Base-by-base conservation (phyloP, 2,329 filamentous ascomycete genomes). In the Penicillium italicum region DNA sequence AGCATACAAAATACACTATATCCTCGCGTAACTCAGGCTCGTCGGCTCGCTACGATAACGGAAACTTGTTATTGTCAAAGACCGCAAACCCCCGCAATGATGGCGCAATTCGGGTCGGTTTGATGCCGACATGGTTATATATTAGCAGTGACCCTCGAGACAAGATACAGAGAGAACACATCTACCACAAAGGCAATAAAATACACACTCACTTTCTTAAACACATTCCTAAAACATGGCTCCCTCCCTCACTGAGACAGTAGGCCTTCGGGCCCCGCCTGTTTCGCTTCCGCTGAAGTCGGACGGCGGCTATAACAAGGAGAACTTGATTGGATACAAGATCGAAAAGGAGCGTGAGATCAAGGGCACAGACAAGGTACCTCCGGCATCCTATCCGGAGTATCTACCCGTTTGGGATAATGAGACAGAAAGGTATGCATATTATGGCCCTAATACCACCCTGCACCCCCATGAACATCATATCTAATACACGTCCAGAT, bases 321-420 rank as follows among this genome's bases (percentile, higher is more conserved):
- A 74, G 57, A 69, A 69, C 43, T 42, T 70, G 40, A 66, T 70
- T 26, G 71, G 71, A 43, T 71, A 72, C 51, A 65, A 63, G 18
- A 71, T 69, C 46, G 74, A 77, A 46, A 77, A 79, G 57, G 80
- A 83, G 0, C 69, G 74, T 5, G 83, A 85, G 61, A 61, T 82
- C 36, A 75, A 82, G 47, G 82, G 82, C 4, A 80, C 78, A 11
- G 77, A 69, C 2, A 81, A 78, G 57, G 77, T 82, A 62, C 74
- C 79, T 16, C 79, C 82, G 10, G 81, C 82, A 6, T 79, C 84
- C 68, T 91, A 89, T 62, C 85, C 85, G 4, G 79, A 90, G 67
- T 92, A 92, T 69, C 81, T 91, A 9, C 87, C 88, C 2, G 85
- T 83, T 2, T 90, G 87, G 87, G 81, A 88, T 66, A 78, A 80